These are phyloP conservation scores for Thraustotheca clavata DNA, from an alignment of 352 stramenopile genomes.

Conservation along the genomic window DNA sequence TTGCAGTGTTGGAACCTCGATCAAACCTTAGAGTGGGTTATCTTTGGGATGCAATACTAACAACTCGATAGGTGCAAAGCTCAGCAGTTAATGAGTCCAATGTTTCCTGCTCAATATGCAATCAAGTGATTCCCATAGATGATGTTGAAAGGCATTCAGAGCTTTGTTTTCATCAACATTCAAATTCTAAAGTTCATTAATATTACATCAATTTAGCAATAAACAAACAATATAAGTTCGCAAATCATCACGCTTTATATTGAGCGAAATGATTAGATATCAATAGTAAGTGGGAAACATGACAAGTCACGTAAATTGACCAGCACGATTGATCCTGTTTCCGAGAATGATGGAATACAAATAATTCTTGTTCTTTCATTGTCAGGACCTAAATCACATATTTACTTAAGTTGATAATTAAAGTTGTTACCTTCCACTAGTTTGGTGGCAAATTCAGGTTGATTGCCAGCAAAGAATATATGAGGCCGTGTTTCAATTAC, in stretches of 20 bases:
- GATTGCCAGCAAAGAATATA: slow-evolving; percentile 91
- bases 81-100: background rate
- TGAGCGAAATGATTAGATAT: too few species aligned
- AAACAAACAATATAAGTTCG: slow-evolving; percentile 3
- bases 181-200: background rate
- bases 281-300: slow-evolving; percentile 53
- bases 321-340: slow-evolving; percentile 85
- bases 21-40: background rate
- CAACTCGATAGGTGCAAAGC: background rate
- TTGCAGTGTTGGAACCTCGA: background rate
- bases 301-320: slow-evolving; percentile 84
- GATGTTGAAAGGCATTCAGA: slow-evolving; percentile 6
- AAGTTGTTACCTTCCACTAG: slow-evolving; percentile 40
- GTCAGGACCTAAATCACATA: slow-evolving; percentile 33
- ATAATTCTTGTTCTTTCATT: slow-evolving; percentile 65
- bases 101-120: slow-evolving; percentile 12
- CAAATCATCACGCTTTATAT: too few species aligned
- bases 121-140: slow-evolving; percentile 3
- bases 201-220: background rate
- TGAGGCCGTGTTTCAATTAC: slow-evolving; percentile 80
- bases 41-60: background rate
- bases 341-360: slow-evolving; percentile 85
- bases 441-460: slow-evolving; percentile 72
- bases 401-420: too few species aligned
- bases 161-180: background rate